A percentile compares a stretch with the other conserved stretches of the same genome.
Conservation (phyloP, 2,329 filamentous ascomycete genomes). For the Curvularia verruculosa region DNA sequence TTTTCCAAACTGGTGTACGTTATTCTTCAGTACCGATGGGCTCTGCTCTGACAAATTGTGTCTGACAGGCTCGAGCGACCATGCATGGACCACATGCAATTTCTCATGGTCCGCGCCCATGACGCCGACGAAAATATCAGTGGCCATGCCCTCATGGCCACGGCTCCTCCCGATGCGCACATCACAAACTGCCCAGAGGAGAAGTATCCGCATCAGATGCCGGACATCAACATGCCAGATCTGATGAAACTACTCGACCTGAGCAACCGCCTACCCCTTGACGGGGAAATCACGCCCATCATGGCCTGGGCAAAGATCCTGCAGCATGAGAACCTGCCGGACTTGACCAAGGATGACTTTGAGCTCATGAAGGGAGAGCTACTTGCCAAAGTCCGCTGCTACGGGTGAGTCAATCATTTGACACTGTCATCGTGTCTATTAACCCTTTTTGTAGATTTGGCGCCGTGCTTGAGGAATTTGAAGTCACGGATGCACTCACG, state of each 20-base stretch:
- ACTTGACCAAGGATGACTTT: constrained; percentile 73
- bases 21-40: constrained; percentile 27
- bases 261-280: constrained; percentile 79
- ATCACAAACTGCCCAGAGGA: constrained; percentile 62
- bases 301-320: constrained; percentile 91
- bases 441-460: constrained; percentile 61
- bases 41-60: constrained; percentile 40
- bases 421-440: constrained; percentile 10
- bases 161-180: constrained; percentile 76
- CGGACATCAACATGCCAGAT: constrained; percentile 74
- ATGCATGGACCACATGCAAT: constrained; percentile 90
- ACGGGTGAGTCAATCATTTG: constrained; percentile 70
- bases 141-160: constrained; percentile 92
- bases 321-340: constrained; percentile 61
- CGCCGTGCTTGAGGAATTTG: constrained; percentile 73
- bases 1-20: constrained; percentile 33
- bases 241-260: constrained; percentile 83
- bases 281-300: constrained; percentile 91
- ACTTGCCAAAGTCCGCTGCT: constrained; percentile 82
- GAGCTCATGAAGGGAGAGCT: constrained; percentile 74
- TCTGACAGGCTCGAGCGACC: constrained; percentile 78
- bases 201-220: constrained; percentile 72
- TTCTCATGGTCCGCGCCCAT: constrained; percentile 67
- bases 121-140: constrained; percentile 65
- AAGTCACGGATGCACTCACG: constrained; percentile 78